Conservation (phyloP, 192 early-diverging fungal genomes). For the Phycomyces blakesleeanus region DNA sequence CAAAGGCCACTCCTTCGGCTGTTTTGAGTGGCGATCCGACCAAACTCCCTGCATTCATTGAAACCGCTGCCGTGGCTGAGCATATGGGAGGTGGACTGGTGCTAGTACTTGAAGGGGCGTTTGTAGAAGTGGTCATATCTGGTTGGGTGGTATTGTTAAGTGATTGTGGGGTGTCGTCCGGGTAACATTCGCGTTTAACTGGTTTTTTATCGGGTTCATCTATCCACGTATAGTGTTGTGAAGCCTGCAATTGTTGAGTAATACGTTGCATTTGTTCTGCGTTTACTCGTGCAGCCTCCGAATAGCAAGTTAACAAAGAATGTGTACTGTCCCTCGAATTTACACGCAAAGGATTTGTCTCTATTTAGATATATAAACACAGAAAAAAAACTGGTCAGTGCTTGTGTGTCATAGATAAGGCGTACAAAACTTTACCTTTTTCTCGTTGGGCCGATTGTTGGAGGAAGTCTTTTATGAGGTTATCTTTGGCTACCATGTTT, state of each 20-base stretch:
- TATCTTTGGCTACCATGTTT: constrained; percentile 7
- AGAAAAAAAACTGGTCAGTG: background rate
- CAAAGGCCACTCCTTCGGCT: constrained; percentile 14
- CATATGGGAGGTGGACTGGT: background rate
- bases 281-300: background rate
- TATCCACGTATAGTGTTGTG: background rate
- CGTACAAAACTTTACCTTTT: constrained; percentile 4
- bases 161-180: background rate
- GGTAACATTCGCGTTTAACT: background rate
- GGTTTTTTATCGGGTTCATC: background rate
- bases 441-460: background rate
- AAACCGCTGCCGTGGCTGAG: constrained; percentile 18
- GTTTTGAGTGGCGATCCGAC: constrained; percentile 15
- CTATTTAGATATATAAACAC: background rate
- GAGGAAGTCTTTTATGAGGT: background rate
- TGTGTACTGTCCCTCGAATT: background rate
- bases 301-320: background rate
- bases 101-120: background rate
- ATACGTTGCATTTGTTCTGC: background rate
- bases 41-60: constrained; percentile 18
- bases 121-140: too few relatives aligned
- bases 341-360: background rate
- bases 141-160: background rate
- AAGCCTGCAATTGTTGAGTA: background rate
- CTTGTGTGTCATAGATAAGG: too few relatives aligned